These are phyloP conservation scores for Flaveria trinervia DNA, from an alignment of 129 eudicot species.

Conservation along the genomic window DNA sequence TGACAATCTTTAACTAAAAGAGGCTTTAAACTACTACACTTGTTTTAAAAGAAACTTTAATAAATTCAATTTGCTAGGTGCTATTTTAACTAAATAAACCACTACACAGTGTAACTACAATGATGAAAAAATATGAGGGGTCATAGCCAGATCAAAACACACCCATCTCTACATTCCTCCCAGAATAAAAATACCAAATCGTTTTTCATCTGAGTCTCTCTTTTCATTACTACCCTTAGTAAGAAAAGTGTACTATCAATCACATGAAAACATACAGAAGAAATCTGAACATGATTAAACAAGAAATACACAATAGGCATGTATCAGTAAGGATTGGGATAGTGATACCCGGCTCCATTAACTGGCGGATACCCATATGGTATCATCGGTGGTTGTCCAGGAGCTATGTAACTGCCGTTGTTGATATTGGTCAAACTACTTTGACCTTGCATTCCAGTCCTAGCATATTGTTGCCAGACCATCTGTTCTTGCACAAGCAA, in stretches of 20 bases:
- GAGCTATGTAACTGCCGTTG: conserved; percentile 42
- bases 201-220: conserved; percentile 7
- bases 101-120: too few species aligned
- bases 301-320: conserved; percentile 26
- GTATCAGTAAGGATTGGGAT: conserved; percentile 49
- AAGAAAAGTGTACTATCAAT: conserved; percentile 22
- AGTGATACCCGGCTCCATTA: conserved; percentile 53
- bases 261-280: conserved; percentile 28
- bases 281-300: conserved; percentile 19
- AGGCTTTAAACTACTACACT: too few species aligned
- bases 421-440: conserved; percentile 34
- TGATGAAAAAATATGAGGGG: neutral
- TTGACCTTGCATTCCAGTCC: conserved; percentile 36
- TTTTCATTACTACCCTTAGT: conserved; percentile 27
- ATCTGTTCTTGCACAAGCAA: conserved; percentile 76
- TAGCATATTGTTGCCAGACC: conserved; percentile 56
- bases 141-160: conserved; percentile 1
- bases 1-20: too few species aligned
- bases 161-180: conserved; percentile 37
- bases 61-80: too few species aligned
- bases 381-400: conserved; percentile 49
- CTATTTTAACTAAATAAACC: too few species aligned
- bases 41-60: too few species aligned
- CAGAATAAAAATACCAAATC: conserved; percentile 25
- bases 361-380: conserved; percentile 72